Base-by-base conservation (phyloP, 2,329 filamentous ascomycete species). In the Rutstroemia sp. region DNA sequence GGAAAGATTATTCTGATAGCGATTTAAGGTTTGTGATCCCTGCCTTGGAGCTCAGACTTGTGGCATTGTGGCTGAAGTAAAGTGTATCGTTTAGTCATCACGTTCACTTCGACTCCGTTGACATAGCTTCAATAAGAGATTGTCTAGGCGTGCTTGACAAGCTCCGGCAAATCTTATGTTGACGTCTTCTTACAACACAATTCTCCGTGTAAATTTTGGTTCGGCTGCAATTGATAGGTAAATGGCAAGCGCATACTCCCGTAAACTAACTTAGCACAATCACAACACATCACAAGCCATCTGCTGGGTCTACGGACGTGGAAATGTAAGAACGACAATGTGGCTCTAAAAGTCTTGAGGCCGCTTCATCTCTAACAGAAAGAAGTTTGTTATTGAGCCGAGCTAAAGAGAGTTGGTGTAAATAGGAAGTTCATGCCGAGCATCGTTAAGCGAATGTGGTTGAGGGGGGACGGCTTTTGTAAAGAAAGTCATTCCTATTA, bases 381-480 rank as follows among this genome's bases (percentile, higher is more conserved):
- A 79, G 65, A 76, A 79, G 61, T 82, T 56, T 81, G 78, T 37
- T 81, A 69, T 65, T 83, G 79, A 1, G 79, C 73, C 62, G 82
- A 82, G 49, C 67, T 77, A 52, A 81, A 70, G 5, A 81, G 70
- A 2, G 77, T 78, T 0, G 79, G 78, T 0, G 78, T 77, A 50
- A 73, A 72, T 5, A 81, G 56, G 39, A 82, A 65, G 49, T 77
- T 74, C 30, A 82, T 78, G 34, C 79, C 79, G 18, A 83, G 75
- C n/a, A 72, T 69, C 5, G 70, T 58, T 14, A 83, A 73, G 4
- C 72, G 69, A 0, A 71, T 72, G 62, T 83, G 76, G 67, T 82
- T 77, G 21, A 84, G 70, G 65, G 75, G 82, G 68, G 78, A 81
- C 0, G 78, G 80, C 58, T 83, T 81, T 59, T 82, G 76, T 0